Base-by-base conservation (phyloP, 768 basidiomycete genomes). In the Rhodotorula kratochvilovae region DNA sequence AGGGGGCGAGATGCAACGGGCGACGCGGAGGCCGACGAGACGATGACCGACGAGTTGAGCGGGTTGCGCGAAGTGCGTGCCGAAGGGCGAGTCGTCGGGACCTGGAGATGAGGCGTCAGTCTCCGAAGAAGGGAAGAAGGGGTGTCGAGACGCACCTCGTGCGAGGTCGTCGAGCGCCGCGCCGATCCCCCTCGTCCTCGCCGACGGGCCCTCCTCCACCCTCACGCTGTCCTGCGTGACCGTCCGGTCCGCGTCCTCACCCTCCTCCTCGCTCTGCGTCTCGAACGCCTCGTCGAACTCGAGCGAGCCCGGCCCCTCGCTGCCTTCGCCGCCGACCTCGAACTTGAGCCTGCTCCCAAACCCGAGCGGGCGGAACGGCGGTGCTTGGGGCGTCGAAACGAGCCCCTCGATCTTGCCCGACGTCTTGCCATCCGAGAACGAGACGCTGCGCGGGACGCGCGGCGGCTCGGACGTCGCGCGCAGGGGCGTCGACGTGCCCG, bases 401-500 rank as follows among this genome's bases (percentile, higher is more conserved):
- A 66, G 77, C 56, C 79, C 81, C 54, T 65, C 63, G 57, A 96
- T 96, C n/a, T 90, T 92, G 4, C 95, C 94, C 43, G 89, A 88
- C 70, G 85, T 85, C 79, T 88, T 89, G 11, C 96, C 96, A 79
- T 99, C 96, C 35, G 93, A 96, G 82, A 99, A 99, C 80, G 92
- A 95, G 67, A 99, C 95, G 54, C 90, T 92, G 50, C 92, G 85
- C n/a, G 88, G 86, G 36, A 23, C 27, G 86, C 89, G 48, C 31
- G 29, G 51, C 3, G 66, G 59, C 35, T 59, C 62, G 23, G 71
- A 73, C 31, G 66, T 39, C 11, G 74, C 48, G 21, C 74, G 75
- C 21, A 50, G 27, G n/a, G 66, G 67, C 36, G 56, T 57, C 25
- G 36, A 27, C 23, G 56, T 35, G 25, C 36, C 56, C 6, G n/a